Percentiles rank a stretch among this genome's conserved stretches.
These are phyloP conservation scores for Didymella glomerata DNA, from an alignment of 2,329 filamentous ascomycete species.

Conservation along the genomic window DNA sequence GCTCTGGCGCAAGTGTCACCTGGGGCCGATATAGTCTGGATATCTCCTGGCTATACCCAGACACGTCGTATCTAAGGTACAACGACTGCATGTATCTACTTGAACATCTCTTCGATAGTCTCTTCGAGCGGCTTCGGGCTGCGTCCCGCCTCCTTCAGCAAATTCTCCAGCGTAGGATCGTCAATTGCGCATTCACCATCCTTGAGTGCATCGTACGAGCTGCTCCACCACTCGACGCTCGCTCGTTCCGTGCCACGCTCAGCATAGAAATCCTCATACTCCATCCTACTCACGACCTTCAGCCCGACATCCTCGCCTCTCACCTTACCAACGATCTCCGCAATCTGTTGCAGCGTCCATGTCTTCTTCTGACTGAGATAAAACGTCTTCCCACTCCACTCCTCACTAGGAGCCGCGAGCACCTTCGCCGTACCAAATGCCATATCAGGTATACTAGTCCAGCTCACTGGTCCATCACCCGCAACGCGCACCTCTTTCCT, in stretches of 20 bases:
- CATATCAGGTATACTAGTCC: conserved; percentile 57
- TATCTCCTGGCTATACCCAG: too few species aligned
- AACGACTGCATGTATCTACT: conserved; percentile 3
- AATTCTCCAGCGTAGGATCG: conserved; percentile 52
- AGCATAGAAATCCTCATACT: conserved; percentile 54
- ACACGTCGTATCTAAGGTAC: too few species aligned
- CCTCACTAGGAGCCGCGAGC: conserved; percentile 41
- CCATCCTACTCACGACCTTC: conserved; percentile 50
- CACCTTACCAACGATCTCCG: conserved; percentile 38
- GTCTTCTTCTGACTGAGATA: conserved; percentile 49
- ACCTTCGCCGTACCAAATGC: conserved; percentile 55
- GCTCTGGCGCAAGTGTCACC: too few species aligned
- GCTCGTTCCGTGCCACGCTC: conserved; percentile 48
- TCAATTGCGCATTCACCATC: conserved; percentile 55
- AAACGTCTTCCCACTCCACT: conserved; percentile 50
- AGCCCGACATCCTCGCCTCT: conserved; percentile 44
- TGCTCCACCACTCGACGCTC: conserved; percentile 58
- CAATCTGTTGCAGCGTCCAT: conserved; percentile 41
- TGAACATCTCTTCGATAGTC: conserved; percentile 55
- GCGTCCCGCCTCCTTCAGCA: conserved; percentile 48
- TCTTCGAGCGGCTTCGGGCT: conserved; percentile 51
- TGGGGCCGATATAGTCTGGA: too few species aligned
- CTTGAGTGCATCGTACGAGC: conserved; percentile 55
- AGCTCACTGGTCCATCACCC: conserved; percentile 55
- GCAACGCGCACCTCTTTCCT: conserved; percentile 52